Conservation (phyloP, 768 basidiomycete species). For the Lenzites betulinus region DNA sequence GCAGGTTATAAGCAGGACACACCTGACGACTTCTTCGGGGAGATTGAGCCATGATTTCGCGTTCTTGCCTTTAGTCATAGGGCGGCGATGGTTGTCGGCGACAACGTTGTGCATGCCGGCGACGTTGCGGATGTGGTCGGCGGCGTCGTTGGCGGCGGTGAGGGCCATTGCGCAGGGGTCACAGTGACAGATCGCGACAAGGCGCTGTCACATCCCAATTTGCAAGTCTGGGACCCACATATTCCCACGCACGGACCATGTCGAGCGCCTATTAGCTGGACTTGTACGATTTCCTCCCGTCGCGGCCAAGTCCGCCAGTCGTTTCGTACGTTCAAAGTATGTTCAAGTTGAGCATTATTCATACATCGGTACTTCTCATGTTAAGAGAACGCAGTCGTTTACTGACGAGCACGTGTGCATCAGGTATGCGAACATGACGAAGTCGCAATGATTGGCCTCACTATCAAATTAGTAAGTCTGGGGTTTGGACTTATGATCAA, state of each 20-base stretch:
- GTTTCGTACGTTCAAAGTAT: not conserved
- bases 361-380: too few relatives aligned
- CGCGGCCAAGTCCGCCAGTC: too few relatives aligned
- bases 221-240: conserved; percentile 15
- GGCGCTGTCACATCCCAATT: conserved; percentile 27
- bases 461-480: too few relatives aligned
- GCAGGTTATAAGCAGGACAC: conserved; percentile 25
- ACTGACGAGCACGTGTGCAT: too few relatives aligned
- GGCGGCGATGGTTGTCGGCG: not conserved
- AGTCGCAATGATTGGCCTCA: too few relatives aligned
- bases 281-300: too few relatives aligned
- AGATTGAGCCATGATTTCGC: conserved; percentile 64
- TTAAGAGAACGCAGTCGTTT: too few relatives aligned
- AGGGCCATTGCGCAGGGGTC: conserved; percentile 29
- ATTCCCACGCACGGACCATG: conserved; percentile 33
- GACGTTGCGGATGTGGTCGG: conserved; percentile 14
- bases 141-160: conserved; percentile 23
- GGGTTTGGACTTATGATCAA: too few relatives aligned
- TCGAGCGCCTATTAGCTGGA: not conserved
- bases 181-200: conserved; percentile 35
- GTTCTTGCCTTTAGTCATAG: conserved; percentile 51
- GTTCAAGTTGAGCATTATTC: too few relatives aligned
- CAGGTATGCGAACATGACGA: too few relatives aligned
- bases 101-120: conserved; percentile 9
- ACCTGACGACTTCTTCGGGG: conserved; percentile 64